phyloP scores from a whole-genome alignment of 441 rosid genomes.

The Erysimum pusillum region DNA sequence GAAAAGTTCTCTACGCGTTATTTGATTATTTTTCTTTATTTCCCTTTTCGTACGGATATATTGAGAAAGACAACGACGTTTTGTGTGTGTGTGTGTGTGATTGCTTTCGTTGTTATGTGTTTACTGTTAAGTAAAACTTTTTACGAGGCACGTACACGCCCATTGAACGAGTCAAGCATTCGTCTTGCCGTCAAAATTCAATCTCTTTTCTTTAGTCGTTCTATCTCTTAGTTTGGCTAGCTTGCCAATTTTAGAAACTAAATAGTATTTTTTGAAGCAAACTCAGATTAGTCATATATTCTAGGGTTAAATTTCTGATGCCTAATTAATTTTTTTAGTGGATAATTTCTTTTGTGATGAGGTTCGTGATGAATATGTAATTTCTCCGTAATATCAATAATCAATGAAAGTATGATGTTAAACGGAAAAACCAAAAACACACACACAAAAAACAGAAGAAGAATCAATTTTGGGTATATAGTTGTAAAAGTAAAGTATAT shows the following conservation, averaged over 20 bases:
- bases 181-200: constrained; percentile 37
- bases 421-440: too few relatives aligned
- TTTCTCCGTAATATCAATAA: too few relatives aligned
- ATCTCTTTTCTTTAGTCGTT: constrained; percentile 7
- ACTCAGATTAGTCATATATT: neutral
- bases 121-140: constrained; percentile 27
- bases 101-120: constrained; percentile 25
- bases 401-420: too few relatives aligned
- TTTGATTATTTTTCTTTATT: neutral
- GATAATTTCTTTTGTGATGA: neutral
- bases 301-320: neutral
- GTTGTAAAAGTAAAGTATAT: neutral
- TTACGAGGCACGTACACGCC: constrained; percentile 35
- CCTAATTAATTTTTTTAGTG: neutral
- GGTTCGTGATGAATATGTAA: constrained; percentile 1
- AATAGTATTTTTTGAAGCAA: neutral
- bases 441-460: too few relatives aligned
- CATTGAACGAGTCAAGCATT: constrained; percentile 41
- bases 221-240: neutral
- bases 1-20: constrained; percentile 36
- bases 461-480: too few relatives aligned
- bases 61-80: constrained; percentile 22
- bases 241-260: neutral
- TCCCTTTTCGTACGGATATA: constrained; percentile 11
- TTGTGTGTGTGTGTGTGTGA: constrained; percentile 13